Percentiles rank a stretch among this genome's conserved stretches.
Evolutionary conservation across 805 yeast species (phyloP).

Genomic region (Ogataea kodamae): DNA sequence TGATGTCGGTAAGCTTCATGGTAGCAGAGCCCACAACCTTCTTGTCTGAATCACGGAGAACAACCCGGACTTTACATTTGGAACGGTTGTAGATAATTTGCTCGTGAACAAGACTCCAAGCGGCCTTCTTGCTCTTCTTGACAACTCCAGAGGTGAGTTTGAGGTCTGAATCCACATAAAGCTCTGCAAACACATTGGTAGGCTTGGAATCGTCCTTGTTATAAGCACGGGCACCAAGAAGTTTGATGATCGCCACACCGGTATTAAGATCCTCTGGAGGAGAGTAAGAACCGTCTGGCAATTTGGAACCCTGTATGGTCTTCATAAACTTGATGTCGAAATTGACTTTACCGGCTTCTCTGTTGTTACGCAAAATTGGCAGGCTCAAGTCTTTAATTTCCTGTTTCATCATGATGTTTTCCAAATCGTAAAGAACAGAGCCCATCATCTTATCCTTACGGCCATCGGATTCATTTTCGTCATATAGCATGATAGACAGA

Average conservation of each 20-base stretch:
- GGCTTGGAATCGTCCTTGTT: slow-evolving; percentile 40
- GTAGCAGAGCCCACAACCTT: slow-evolving; percentile 57
- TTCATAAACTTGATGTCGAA: slow-evolving; percentile 77
- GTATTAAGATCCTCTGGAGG: slow-evolving; percentile 93
- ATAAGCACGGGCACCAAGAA: slow-evolving; percentile 60
- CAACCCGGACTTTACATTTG: slow-evolving; percentile 61
- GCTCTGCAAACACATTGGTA: slow-evolving; percentile 64
- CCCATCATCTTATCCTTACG: slow-evolving; percentile 81
- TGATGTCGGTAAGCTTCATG: slow-evolving; percentile 56
- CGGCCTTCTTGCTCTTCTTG: slow-evolving; percentile 63
- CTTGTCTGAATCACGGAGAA: slow-evolving; percentile 61
- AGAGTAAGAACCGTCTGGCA: slow-evolving; percentile 76
- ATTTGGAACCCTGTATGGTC: slow-evolving; percentile 55
- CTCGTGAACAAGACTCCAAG: slow-evolving; percentile 52
- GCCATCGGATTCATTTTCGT: slow-evolving; percentile 61
- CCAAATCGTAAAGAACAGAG: slow-evolving; percentile 67
- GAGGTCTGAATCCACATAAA: slow-evolving; percentile 60
- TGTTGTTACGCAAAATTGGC: slow-evolving; percentile 74
- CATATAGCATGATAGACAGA: slow-evolving; percentile 65
- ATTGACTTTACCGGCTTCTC: slow-evolving; percentile 69
- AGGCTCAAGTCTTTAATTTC: slow-evolving; percentile 47
- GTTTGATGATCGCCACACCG: slow-evolving; percentile 75
- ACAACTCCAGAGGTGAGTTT: slow-evolving; percentile 54
- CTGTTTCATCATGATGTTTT: slow-evolving; percentile 52
- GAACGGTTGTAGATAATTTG: slow-evolving; percentile 73